These are phyloP conservation scores for Pichia sp. DNA, from an alignment of 1,139 yeast species.

Conservation along the genomic window DNA sequence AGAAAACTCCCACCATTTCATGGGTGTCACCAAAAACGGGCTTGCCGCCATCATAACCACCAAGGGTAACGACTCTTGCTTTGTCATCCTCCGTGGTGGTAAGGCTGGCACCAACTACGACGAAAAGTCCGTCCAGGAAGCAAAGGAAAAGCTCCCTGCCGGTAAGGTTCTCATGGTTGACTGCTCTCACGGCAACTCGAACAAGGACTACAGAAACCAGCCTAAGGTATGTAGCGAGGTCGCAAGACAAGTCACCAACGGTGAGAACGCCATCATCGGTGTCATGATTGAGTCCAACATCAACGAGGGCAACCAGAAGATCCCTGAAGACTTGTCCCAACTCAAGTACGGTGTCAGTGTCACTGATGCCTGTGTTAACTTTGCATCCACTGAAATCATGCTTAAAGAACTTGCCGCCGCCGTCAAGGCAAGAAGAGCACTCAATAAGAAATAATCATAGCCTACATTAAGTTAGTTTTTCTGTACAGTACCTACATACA, in stretches of 20 bases:
- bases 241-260: constrained; percentile 74
- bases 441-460: neutral
- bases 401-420: constrained; percentile 75
- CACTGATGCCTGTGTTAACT: constrained; percentile 93
- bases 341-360: constrained; percentile 94
- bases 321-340: constrained; percentile 66
- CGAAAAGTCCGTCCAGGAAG: constrained; percentile 67
- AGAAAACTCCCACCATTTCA: constrained; percentile 86
- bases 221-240: constrained; percentile 80
- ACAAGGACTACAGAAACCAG: constrained; percentile 90
- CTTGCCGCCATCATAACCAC: constrained; percentile 95
- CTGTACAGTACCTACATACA: neutral
- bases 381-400: constrained; percentile 85
- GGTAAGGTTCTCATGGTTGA: constrained; percentile 77
- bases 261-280: constrained; percentile 79
- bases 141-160: constrained; percentile 56
- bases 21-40: constrained; percentile 96
- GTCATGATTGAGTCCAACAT: constrained; percentile 95
- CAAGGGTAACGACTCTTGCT: constrained; percentile 85
- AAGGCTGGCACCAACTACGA: constrained; percentile 91
- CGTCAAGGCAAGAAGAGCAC: constrained; percentile 71
- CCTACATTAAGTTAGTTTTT: neutral
- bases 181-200: constrained; percentile 96
- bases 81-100: constrained; percentile 93
- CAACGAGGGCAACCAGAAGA: constrained; percentile 86